Evolutionary conservation across 2,329 filamentous ascomycete species (phyloP).

Genomic region (Cylindrodendrum hubeiense): DNA sequence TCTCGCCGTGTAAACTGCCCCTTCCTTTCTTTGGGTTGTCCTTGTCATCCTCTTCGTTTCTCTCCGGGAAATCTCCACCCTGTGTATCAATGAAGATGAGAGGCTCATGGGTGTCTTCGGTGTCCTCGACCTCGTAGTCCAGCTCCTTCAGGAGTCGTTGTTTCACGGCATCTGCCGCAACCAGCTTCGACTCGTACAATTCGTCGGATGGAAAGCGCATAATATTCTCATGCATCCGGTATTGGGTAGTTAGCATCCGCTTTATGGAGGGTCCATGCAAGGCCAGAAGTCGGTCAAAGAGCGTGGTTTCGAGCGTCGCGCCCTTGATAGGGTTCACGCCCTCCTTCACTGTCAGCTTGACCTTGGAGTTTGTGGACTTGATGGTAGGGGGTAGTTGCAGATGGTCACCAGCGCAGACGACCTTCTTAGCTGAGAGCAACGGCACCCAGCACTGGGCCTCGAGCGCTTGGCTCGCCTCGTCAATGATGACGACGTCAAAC

Average conservation of each 20-base stretch:
- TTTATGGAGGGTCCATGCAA: conserved; percentile 89
- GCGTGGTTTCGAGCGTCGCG: conserved; percentile 83
- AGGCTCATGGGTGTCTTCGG: conserved; percentile 88
- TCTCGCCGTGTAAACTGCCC: conserved; percentile 64
- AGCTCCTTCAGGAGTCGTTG: conserved; percentile 80
- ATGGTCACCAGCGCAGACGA: conserved; percentile 93
- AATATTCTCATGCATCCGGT: conserved; percentile 96
- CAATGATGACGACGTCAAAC: conserved; percentile 95
- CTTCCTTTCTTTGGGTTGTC: conserved; percentile 58
- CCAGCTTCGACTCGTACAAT: conserved; percentile 84
- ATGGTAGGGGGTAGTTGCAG: conserved; percentile 95
- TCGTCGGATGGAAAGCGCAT: conserved; percentile 94
- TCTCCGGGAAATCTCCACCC: conserved; percentile 91
- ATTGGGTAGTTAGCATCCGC: conserved; percentile 95
- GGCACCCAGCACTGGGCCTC: conserved; percentile 99
- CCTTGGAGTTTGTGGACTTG: conserved; percentile 77
- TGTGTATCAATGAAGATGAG: conserved; percentile 97
- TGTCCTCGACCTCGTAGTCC: conserved; percentile 81
- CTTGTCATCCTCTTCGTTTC: conserved; percentile 78
- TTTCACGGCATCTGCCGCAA: conserved; percentile 85
- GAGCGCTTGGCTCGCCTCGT: conserved; percentile 94
- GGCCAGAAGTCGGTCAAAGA: conserved; percentile 89
- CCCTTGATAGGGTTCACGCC: conserved; percentile 58
- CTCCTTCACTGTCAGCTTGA: conserved; percentile 53
- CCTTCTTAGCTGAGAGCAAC: conserved; percentile 82